A percentile compares a stretch with the other conserved stretches of the same genome.
phyloP scores from a whole-genome alignment of 2,329 filamentous ascomycete genomes.

The Chrysoporthe austroafricana region DNA sequence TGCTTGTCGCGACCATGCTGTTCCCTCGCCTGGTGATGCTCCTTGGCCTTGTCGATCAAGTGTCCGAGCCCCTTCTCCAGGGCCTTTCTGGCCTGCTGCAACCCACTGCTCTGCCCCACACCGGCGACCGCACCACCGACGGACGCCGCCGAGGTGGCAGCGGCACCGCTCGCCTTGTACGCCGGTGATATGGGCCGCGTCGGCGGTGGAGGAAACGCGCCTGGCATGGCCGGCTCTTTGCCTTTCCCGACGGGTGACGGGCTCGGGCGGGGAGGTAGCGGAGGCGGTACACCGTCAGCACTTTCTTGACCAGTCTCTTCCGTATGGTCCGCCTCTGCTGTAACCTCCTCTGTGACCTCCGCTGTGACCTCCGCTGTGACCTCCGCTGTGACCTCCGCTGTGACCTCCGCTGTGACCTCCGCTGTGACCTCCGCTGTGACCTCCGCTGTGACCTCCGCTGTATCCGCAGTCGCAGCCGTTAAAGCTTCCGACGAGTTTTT shows the following conservation, averaged over 20 bases:
- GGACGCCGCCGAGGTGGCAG: conserved; percentile 23
- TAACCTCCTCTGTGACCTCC: no score
- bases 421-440: background rate
- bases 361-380: background rate
- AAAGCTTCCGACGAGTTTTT: background rate
- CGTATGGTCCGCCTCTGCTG: background rate
- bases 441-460: background rate
- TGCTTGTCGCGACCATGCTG: conserved; percentile 14
- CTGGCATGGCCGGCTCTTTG: conserved; percentile 20
- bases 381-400: background rate
- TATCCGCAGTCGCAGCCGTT: background rate
- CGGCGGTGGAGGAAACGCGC: conserved; percentile 22
- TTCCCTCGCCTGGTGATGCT: conserved; percentile 23
- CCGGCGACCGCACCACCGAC: conserved; percentile 24
- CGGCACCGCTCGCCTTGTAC: conserved; percentile 22
- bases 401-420: no score
- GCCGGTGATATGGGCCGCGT: conserved; percentile 5
- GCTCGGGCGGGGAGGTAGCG: conserved; percentile 17
- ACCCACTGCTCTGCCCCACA: conserved; percentile 15
- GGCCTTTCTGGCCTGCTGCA: conserved; percentile 26
- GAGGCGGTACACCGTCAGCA: conserved; percentile 12
- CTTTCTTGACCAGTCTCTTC: background rate
- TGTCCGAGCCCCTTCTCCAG: conserved; percentile 24
- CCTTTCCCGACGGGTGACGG: conserved; percentile 11
- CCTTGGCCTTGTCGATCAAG: conserved; percentile 26